Conservation (phyloP, 202 grass and related monocot species). For the Schoenoplectus triqueter region DNA sequence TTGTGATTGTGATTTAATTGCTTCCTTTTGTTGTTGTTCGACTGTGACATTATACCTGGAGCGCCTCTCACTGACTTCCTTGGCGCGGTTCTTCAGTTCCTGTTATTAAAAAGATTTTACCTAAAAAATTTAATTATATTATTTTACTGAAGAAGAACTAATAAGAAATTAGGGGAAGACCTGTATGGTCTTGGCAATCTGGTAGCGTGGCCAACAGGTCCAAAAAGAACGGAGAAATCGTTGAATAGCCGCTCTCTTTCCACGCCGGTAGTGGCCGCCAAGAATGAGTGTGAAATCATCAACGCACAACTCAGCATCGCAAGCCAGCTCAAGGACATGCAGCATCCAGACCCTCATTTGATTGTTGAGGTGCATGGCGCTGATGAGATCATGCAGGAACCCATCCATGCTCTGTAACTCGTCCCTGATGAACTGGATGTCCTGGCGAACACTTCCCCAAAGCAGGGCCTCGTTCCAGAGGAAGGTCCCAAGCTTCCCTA, state of each 20-base stretch:
- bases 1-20: background rate
- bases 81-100: slow-evolving; percentile 1
- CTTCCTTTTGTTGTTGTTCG: background rate
- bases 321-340: slow-evolving; percentile 37
- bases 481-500: slow-evolving; percentile 23
- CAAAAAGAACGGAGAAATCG: background rate
- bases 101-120: background rate
- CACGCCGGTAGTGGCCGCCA: background rate
- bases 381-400: background rate
- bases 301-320: slow-evolving; percentile 32
- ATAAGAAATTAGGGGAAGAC: background rate
- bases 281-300: slow-evolving; percentile 38
- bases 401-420: slow-evolving; percentile 48
- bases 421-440: background rate
- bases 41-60: slow-evolving; percentile 16
- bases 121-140: too few relatives aligned
- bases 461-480: background rate
- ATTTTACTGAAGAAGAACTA: too few relatives aligned
- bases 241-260: background rate
- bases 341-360: slow-evolving; percentile 39
- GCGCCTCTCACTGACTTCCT: background rate
- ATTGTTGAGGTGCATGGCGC: background rate
- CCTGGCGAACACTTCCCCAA: background rate
- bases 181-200: slow-evolving; percentile 24
- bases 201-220: background rate